Evolutionary conservation across 1,284 basidiomycete species (phyloP).

Genomic region (Rhodofomes roseus): DNA sequence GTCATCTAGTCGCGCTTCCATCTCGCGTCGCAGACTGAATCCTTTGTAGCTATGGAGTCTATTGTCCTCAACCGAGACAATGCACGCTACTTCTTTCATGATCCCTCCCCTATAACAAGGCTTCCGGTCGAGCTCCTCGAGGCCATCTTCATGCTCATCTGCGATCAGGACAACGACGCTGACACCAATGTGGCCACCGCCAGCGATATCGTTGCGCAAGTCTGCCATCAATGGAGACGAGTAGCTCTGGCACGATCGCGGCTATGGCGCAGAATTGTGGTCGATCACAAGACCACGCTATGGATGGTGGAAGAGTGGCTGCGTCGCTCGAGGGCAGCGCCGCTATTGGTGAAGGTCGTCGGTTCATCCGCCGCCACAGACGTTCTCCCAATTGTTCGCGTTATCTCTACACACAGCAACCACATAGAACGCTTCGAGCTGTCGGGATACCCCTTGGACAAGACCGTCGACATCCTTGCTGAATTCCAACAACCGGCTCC

Average conservation of each 20-base stretch:
- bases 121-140: too few relatives aligned
- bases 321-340: background rate
- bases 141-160: too few relatives aligned
- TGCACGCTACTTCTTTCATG: too few relatives aligned
- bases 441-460: background rate
- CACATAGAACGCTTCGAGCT: background rate
- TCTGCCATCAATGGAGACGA: background rate
- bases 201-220: background rate
- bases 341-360: background rate
- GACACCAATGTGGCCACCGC: too few relatives aligned
- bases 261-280: background rate
- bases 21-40: too few relatives aligned
- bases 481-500: background rate
- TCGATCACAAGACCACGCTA: background rate
- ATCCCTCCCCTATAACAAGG: too few relatives aligned
- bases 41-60: too few relatives aligned
- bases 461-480: background rate
- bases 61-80: too few relatives aligned
- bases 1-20: too few relatives aligned
- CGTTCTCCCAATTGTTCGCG: background rate
- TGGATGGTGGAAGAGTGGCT: background rate
- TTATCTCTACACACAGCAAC: background rate
- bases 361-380: background rate
- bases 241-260: background rate
- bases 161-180: too few relatives aligned